Evolutionary conservation across 139 green algal species (phyloP), one percentile per base, ranked within the genome.

Genomic region (Chlorella sp.): DNA sequence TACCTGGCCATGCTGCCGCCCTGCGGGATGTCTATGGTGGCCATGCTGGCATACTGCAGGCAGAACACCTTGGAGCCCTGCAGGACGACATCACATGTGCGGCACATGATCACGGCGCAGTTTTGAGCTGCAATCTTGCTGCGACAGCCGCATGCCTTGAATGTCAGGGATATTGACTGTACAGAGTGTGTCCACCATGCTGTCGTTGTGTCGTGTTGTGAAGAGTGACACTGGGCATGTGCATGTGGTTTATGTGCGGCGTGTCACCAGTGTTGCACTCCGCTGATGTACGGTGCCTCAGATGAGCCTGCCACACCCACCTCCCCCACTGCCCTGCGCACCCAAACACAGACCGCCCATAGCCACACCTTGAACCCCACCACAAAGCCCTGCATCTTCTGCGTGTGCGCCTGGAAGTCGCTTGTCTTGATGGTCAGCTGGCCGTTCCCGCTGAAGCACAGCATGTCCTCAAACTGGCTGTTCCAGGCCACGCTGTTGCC

Each of bases 401-500:
- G 88, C 63, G 84, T 79, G 77, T 92, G 86, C 66, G 89, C 66
- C 20, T 88, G 86, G 73, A 93, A 93, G 77, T 89, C 74, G 23
- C 80, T 87, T 0, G 88, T 93, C 80, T 93, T 93, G 75, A 92
- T 94, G 71, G 66, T 84, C 51, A 96, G 84, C 80, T 83, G 80
- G 32, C 86, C 86, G 60, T 87, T 87, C 50, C 90, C 87, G 31
- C 83, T 88, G 84, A 84, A 96, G 80, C 86, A 93, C 29, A 96
- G 83, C 90, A 95, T 94, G 78, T 93, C 89, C 72, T 94, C 91
- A 69, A 89, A 92, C 60, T 93, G 83, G 17, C 71, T 76, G 83
- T 96, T 96, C 87, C 88, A 96, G 5, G 87, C 83, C 30, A 93
- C 91, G 49, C 85, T 92, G 83, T 90, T 95, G 55, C 82, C 88